Evolutionary conservation across 192 early-diverging fungal genomes (phyloP).

Genomic region (Mortierella hygrophila): DNA sequence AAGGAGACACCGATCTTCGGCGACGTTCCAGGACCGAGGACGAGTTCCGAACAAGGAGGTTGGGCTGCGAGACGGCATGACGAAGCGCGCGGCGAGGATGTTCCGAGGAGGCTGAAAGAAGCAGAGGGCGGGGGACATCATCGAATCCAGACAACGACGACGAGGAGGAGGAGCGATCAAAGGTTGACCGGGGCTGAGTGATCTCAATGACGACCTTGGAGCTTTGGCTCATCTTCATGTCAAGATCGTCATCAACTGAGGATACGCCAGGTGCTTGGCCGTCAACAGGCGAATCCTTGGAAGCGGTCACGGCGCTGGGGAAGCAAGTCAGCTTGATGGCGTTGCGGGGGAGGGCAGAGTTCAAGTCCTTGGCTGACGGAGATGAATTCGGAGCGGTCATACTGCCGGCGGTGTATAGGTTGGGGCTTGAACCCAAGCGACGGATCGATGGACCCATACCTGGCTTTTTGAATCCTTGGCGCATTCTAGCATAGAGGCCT

Average conservation of each 20-base stretch:
- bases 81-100: background rate
- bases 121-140: background rate
- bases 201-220: slow-evolving; percentile 53
- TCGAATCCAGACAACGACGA: slow-evolving; percentile 4
- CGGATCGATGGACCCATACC: slow-evolving; percentile 5
- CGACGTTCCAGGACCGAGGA: slow-evolving; percentile 30
- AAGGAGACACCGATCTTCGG: slow-evolving; percentile 31
- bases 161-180: slow-evolving; percentile 4
- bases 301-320: slow-evolving; percentile 1
- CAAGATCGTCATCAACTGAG: slow-evolving; percentile 14
- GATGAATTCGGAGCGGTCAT: background rate
- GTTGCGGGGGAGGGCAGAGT: slow-evolving; percentile 13
- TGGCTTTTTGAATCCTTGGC: slow-evolving; percentile 7
- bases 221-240: slow-evolving; percentile 23
- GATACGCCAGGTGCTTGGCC: background rate
- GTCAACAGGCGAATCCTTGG: background rate
- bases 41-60: slow-evolving; percentile 12
- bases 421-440: background rate
- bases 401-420: background rate
- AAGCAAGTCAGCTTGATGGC: slow-evolving; percentile 47
- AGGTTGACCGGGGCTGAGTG: slow-evolving; percentile 27
- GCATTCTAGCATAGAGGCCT: slow-evolving; percentile 25
- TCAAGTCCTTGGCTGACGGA: slow-evolving; percentile 1
- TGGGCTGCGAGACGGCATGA: slow-evolving; percentile 32
- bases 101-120: background rate